phyloP scores from a whole-genome alignment of 2,329 filamentous ascomycete species.

The Talaromyces amestolkiae region DNA sequence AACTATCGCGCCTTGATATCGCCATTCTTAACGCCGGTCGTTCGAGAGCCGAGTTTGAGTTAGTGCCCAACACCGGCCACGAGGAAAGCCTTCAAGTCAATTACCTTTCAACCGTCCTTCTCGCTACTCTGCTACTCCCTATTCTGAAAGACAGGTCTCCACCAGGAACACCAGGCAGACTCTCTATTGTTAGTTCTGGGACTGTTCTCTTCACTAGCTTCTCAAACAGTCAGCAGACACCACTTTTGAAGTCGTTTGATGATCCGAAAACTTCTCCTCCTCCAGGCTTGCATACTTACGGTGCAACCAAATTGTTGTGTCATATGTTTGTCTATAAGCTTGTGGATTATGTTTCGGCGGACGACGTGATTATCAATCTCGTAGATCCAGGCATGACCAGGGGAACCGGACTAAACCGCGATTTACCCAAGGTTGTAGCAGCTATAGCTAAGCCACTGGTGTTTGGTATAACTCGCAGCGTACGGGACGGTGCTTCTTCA shows the following conservation, averaged over 20 bases:
- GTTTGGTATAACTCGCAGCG: neutral
- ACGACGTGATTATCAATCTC: conserved; percentile 48
- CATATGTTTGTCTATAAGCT: conserved; percentile 41
- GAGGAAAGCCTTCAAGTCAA: conserved; percentile 59
- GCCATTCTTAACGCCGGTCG: conserved; percentile 47
- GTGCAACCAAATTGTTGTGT: conserved; percentile 7
- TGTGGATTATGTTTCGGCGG: conserved; percentile 36
- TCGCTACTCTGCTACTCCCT: conserved; percentile 54
- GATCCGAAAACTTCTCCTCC: neutral
- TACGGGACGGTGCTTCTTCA: conserved; percentile 43
- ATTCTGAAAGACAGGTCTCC: conserved; percentile 37
- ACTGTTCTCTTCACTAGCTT: conserved; percentile 22
- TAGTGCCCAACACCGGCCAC: conserved; percentile 44
- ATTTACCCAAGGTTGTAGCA: neutral
- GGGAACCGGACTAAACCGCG: conserved; percentile 37
- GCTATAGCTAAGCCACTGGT: neutral
- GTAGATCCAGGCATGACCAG: conserved; percentile 46
- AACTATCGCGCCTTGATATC: conserved; percentile 44
- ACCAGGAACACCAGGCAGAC: conserved; percentile 16
- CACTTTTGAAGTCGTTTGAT: conserved; percentile 30
- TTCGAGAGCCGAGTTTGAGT: conserved; percentile 25
- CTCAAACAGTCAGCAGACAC: conserved; percentile 17
- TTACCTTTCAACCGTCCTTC: conserved; percentile 54
- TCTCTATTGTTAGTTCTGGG: conserved; percentile 25
- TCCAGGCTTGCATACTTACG: neutral